A percentile compares a stretch with the other conserved stretches of the same genome.
phyloP scores from a whole-genome alignment of 495 filamentous ascomycete species.

The Aspergillus saccharolyticus region DNA sequence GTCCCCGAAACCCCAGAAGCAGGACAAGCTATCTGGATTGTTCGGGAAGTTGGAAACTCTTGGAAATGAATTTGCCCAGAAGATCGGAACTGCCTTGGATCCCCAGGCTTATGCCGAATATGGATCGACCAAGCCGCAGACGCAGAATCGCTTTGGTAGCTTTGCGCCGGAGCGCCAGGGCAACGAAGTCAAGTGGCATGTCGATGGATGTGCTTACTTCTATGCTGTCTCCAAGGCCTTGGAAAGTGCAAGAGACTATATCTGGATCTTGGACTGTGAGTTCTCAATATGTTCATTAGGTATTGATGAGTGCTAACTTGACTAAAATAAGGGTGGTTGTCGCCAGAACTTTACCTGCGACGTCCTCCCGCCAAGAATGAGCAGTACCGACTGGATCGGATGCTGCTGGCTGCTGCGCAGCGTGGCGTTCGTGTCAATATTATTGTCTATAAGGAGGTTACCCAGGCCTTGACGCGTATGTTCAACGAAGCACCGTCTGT shows the following conservation, averaged over 20 bases:
- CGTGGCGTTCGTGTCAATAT: conserved; percentile 84
- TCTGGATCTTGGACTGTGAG: conserved; percentile 88
- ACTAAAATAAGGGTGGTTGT: conserved; percentile 66
- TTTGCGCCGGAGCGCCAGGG: conserved; percentile 66
- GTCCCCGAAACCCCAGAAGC: conserved; percentile 30
- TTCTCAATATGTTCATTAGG: neutral
- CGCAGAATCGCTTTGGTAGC: conserved; percentile 69
- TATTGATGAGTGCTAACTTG: conserved; percentile 7
- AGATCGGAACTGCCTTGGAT: conserved; percentile 45
- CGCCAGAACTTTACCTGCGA: conserved; percentile 83
- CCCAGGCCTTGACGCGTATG: conserved; percentile 80
- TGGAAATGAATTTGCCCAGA: conserved; percentile 46
- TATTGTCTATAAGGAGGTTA: conserved; percentile 93
- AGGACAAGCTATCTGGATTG: conserved; percentile 45
- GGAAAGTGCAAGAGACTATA: conserved; percentile 74
- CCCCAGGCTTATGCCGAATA: conserved; percentile 48
- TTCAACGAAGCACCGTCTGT: conserved; percentile 9
- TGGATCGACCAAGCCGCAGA: conserved; percentile 36
- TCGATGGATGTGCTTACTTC: conserved; percentile 90
- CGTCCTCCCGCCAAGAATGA: conserved; percentile 78
- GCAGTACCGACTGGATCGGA: conserved; percentile 80
- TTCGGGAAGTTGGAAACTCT: conserved; percentile 53
- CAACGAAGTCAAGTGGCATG: conserved; percentile 82
- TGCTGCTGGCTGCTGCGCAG: conserved; percentile 82
- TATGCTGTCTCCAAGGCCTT: conserved; percentile 82